phyloP scores from a whole-genome alignment of 768 basidiomycete species.

The Suillus subalutaceus region DNA sequence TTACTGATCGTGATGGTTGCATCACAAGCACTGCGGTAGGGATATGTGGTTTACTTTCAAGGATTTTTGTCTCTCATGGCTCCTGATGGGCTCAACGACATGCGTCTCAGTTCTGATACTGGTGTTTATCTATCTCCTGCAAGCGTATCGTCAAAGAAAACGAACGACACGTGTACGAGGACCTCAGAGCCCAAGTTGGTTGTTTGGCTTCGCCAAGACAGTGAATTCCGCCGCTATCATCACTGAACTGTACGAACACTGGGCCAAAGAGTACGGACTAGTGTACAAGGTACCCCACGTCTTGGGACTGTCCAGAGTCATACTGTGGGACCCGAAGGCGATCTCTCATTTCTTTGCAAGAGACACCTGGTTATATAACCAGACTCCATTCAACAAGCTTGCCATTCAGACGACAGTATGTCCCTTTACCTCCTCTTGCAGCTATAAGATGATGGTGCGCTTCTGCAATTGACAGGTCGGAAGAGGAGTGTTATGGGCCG shows the following conservation, averaged over 20 bases:
- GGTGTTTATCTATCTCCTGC: background rate
- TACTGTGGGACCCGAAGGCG: conserved; percentile 49
- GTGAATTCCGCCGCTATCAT: conserved; percentile 30
- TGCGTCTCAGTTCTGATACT: background rate
- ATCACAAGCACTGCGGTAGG: background rate
- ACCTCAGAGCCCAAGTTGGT: conserved; percentile 40
- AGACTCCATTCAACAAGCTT: conserved; percentile 35
- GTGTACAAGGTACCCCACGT: conserved; percentile 41
- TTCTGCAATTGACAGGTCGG: conserved; percentile 17
- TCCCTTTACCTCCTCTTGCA: background rate
- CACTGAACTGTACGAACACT: conserved; percentile 40
- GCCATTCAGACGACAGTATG: conserved; percentile 45
- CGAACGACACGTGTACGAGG: conserved; percentile 39
- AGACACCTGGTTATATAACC: conserved; percentile 50
- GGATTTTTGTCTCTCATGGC: background rate
- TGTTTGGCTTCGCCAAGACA: conserved; percentile 40
- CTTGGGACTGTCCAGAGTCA: conserved; percentile 36
- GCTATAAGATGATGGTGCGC: no score
- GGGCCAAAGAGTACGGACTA: conserved; percentile 47
- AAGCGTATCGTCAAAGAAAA: background rate
- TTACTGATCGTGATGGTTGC: background rate
- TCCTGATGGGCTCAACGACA: background rate
- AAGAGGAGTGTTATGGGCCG: conserved; percentile 33
- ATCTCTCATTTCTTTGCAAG: conserved; percentile 49
- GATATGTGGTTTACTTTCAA: background rate